Conservation (phyloP, 495 filamentous ascomycete genomes). For the Polyplosphaeria fusca region DNA sequence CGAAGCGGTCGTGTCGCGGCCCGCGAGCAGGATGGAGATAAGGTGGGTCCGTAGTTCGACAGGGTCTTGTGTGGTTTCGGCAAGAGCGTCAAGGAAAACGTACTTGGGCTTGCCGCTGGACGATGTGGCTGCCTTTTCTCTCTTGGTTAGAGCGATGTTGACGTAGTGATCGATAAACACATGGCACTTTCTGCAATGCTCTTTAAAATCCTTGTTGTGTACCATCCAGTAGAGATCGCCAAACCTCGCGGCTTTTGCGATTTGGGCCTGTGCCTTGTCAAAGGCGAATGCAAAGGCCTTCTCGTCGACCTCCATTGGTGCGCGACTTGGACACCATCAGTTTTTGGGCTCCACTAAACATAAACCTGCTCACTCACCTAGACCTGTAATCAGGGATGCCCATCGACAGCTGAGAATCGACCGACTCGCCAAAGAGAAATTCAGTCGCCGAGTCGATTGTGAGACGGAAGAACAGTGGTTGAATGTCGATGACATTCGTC, state of each 20-base stretch:
- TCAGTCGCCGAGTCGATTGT: slow-evolving; percentile 82
- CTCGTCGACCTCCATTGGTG: slow-evolving; percentile 5
- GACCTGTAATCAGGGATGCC: background rate
- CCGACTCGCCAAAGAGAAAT: slow-evolving; percentile 76
- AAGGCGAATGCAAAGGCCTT: slow-evolving; percentile 34
- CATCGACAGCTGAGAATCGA: slow-evolving; percentile 52
- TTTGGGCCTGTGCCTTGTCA: slow-evolving; percentile 28
- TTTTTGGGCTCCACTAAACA: too few species aligned
- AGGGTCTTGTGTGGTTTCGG: slow-evolving; percentile 69
- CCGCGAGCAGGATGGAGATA: slow-evolving; percentile 68
- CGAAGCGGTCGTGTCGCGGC: slow-evolving; percentile 43
- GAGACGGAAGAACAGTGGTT: slow-evolving; percentile 71
- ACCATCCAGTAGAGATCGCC: slow-evolving; percentile 50
- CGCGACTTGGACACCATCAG: too few species aligned
- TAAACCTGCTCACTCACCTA: too few species aligned
- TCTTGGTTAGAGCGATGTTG: slow-evolving; percentile 63
- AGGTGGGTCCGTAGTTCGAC: slow-evolving; percentile 74
- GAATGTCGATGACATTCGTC: slow-evolving; percentile 61
- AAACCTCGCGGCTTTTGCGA: slow-evolving; percentile 28
- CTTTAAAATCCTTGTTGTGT: slow-evolving; percentile 57
- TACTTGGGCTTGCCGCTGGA: slow-evolving; percentile 45
- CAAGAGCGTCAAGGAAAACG: slow-evolving; percentile 78
- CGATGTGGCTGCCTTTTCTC: slow-evolving; percentile 57
- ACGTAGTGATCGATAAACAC: slow-evolving; percentile 66
- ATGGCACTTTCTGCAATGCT: slow-evolving; percentile 53